Conservation (phyloP, 306 rosid genomes). For the Malus sieversii region DNA sequence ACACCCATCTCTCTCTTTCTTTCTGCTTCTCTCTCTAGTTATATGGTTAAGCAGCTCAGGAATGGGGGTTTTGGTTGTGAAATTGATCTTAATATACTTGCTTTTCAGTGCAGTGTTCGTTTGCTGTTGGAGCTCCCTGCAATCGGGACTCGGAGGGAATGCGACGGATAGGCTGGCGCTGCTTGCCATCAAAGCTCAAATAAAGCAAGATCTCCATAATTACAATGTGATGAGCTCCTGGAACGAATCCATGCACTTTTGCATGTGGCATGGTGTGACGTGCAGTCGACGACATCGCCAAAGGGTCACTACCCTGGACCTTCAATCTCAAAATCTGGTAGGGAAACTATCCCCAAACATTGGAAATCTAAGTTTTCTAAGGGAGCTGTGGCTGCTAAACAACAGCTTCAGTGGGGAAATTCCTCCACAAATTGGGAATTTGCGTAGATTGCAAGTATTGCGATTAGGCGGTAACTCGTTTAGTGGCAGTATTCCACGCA, state of each 20-base stretch:
- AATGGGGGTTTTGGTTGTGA: neutral
- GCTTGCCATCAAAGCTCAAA: neutral
- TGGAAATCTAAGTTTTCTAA: neutral
- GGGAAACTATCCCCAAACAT: neutral
- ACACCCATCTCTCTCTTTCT: neutral
- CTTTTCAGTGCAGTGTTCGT: neutral
- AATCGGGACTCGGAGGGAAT: neutral
- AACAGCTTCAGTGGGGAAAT: neutral
- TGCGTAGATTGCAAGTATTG: neutral
- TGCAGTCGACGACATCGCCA: neutral
- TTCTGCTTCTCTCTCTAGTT: neutral
- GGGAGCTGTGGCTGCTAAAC: neutral
- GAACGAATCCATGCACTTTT: neutral
- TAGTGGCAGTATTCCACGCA: too few relatives aligned
- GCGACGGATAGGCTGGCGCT: neutral
- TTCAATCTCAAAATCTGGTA: neutral
- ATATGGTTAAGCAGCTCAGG: neutral
- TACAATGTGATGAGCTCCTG: neutral
- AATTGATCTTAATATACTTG: neutral
- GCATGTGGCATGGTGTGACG: neutral
- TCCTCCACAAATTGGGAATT: neutral
- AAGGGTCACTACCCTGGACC: neutral
- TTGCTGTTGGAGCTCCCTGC: neutral
- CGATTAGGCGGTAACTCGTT: neutral
- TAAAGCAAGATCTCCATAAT: neutral